phyloP scores from a whole-genome alignment of 2,329 filamentous ascomycete species.

The Colletotrichum paranaense region DNA sequence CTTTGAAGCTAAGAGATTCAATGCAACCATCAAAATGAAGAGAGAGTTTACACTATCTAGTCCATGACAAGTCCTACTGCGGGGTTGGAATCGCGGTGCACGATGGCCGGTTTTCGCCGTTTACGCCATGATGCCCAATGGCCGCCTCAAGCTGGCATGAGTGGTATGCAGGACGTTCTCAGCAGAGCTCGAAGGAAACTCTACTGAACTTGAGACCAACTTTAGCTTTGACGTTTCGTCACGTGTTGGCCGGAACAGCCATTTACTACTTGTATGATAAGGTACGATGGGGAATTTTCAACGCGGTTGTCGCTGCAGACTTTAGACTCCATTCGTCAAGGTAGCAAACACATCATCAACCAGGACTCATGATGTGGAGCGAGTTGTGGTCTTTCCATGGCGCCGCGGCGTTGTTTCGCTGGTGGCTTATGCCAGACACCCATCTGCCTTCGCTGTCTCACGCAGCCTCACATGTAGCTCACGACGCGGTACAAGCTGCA shows the following conservation, averaged over 20 bases:
- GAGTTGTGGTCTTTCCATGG: conserved; percentile 33
- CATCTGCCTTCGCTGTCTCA: conserved; percentile 24
- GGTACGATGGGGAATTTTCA: background rate
- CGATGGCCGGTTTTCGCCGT: background rate
- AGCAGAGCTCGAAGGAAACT: conserved; percentile 12
- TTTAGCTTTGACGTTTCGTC: conserved; percentile 28
- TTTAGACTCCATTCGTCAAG: background rate
- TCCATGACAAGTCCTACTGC: background rate
- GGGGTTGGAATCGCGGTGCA: background rate
- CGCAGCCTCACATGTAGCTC: conserved; percentile 13
- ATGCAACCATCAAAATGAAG: background rate
- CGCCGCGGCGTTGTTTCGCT: conserved; percentile 25
- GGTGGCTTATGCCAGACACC: conserved; percentile 29
- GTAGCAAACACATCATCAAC: background rate
- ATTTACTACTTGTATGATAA: background rate
- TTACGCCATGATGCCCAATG: conserved; percentile 18
- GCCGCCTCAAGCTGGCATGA: conserved; percentile 4
- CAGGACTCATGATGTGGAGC: conserved; percentile 22
- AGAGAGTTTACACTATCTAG: background rate
- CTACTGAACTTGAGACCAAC: conserved; percentile 24
- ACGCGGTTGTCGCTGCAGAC: background rate
- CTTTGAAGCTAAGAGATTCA: background rate
- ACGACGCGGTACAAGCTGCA: conserved; percentile 1
- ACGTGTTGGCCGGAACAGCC: conserved; percentile 18
- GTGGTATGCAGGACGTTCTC: conserved; percentile 12